Evolutionary conservation across 208 protist genomes (phyloP).

Genomic region (Leishmania braziliensis): DNA sequence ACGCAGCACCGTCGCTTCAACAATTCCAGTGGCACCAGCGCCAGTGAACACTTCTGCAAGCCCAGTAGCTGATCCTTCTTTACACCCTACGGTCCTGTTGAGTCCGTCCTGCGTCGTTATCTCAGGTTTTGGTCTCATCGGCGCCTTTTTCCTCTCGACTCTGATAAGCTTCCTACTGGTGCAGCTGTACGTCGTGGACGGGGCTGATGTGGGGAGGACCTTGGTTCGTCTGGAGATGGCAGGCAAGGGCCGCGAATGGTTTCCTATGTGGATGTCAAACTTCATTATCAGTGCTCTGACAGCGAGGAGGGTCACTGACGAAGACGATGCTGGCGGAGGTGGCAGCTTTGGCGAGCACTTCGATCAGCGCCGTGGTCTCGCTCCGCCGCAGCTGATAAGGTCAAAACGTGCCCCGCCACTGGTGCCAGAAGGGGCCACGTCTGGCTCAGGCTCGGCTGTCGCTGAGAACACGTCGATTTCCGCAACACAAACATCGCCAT

Average conservation of each 20-base stretch:
- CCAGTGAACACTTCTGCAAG: neutral
- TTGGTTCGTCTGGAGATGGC: slow-evolving; percentile 6
- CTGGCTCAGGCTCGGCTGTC: neutral
- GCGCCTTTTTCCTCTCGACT: neutral
- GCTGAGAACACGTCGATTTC: neutral
- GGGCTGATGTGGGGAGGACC: slow-evolving; percentile 8
- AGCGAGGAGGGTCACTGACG: neutral
- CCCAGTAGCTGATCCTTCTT: too few relatives aligned
- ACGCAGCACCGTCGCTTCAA: neutral
- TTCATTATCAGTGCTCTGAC: slow-evolving; percentile 20
- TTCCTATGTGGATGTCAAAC: slow-evolving; percentile 27
- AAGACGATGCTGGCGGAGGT: neutral
- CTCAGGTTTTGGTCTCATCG: neutral
- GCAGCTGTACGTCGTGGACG: slow-evolving; percentile 12
- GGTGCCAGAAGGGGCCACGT: neutral
- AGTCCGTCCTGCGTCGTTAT: neutral
- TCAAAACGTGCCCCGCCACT: neutral
- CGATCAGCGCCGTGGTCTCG: neutral
- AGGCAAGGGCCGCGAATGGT: slow-evolving; percentile 15
- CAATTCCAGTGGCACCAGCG: neutral
- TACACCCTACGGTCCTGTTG: neutral
- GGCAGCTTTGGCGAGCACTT: neutral
- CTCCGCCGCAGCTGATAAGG: neutral
- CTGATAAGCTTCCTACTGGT: slow-evolving; percentile 9
- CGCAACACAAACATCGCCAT: neutral